Conservation (phyloP, 225 moss, liverwort and hornwort species). For the Sphagnum contortum region DNA sequence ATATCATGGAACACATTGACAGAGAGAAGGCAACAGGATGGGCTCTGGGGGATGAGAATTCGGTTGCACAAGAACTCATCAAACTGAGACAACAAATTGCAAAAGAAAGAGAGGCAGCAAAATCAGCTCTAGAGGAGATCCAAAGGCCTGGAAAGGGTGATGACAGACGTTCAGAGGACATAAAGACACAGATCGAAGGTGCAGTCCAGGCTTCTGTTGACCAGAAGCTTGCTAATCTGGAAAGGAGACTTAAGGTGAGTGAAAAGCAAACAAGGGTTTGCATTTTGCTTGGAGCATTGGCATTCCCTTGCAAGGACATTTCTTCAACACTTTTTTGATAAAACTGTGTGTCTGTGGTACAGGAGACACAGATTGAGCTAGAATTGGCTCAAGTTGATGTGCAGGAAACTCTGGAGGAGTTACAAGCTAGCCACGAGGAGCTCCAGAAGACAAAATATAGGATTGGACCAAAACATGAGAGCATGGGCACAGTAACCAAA, state of each 20-base stretch:
- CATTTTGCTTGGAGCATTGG: no score
- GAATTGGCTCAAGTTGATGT: constrained; percentile 5
- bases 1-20: neutral
- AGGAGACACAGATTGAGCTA: constrained; percentile 8
- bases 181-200: neutral
- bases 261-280: no score
- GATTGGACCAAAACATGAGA: neutral
- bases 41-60: neutral
- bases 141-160: neutral
- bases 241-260: constrained; percentile 2
- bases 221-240: neutral
- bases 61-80: neutral
- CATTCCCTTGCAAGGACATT: no score
- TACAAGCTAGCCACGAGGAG: neutral
- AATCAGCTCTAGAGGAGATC: neutral
- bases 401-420: neutral
- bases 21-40: neutral
- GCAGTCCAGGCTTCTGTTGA: neutral
- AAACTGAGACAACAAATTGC: neutral
- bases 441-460: neutral
- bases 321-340: no score
- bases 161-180: neutral
- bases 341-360: neutral
- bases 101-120: constrained; percentile 1
- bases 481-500: neutral